phyloP scores from a whole-genome alignment of 1,139 yeast species.

The Yamadazyma triangularis region DNA sequence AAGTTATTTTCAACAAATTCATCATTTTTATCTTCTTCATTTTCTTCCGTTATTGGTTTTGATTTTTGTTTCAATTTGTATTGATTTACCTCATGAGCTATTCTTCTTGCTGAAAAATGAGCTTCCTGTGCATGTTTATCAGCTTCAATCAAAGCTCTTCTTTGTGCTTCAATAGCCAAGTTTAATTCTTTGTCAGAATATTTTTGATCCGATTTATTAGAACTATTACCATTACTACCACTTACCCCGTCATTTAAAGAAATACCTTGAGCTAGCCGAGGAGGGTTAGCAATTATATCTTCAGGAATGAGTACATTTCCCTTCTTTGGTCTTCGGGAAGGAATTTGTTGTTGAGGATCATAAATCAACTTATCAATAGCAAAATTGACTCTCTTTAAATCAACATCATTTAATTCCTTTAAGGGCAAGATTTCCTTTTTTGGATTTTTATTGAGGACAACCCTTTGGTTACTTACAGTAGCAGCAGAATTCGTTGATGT shows the following conservation, averaged over 20 bases:
- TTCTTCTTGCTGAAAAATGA: slow-evolving; percentile 61
- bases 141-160: slow-evolving; percentile 52
- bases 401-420: slow-evolving; percentile 29
- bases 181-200: slow-evolving; percentile 50
- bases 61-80: slow-evolving; percentile 19
- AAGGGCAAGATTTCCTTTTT: slow-evolving; percentile 21
- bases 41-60: slow-evolving; percentile 10
- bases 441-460: slow-evolving; percentile 46
- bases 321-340: slow-evolving; percentile 74
- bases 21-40: slow-evolving; percentile 19
- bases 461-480: slow-evolving; percentile 13
- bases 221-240: slow-evolving; percentile 13
- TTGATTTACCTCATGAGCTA: slow-evolving; percentile 57
- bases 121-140: slow-evolving; percentile 74
- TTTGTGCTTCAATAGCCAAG: slow-evolving; percentile 55
- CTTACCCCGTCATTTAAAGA: slow-evolving; percentile 31
- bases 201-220: slow-evolving; percentile 12
- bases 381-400: slow-evolving; percentile 68
- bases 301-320: slow-evolving; percentile 81
- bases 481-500: background rate
- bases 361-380: slow-evolving; percentile 61
- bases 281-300: slow-evolving; percentile 59
- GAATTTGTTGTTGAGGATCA: slow-evolving; percentile 96
- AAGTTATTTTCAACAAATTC: slow-evolving; percentile 5
- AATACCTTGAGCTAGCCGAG: slow-evolving; percentile 63